Evolutionary conservation across 2,329 filamentous ascomycete genomes (phyloP).

Genomic region (Leptographium lundbergii): DNA sequence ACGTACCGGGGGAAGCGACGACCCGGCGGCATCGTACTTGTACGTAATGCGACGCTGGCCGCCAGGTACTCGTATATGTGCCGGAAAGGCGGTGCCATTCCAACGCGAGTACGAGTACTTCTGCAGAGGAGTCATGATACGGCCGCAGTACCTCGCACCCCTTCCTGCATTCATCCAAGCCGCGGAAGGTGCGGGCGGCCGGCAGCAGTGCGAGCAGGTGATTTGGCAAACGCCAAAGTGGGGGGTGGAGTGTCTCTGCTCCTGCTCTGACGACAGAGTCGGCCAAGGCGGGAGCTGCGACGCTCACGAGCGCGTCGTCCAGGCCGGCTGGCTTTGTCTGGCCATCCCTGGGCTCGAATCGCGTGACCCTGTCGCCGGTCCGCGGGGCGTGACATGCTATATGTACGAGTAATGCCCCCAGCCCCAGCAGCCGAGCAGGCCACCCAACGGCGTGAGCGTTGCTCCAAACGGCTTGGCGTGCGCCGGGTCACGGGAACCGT

Average conservation of each 20-base stretch:
- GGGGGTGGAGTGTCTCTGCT: neutral
- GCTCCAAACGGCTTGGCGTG: conserved; percentile 6
- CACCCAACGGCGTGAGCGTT: neutral
- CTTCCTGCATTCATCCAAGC: too few species aligned
- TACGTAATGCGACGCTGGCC: too few species aligned
- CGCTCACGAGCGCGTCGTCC: neutral
- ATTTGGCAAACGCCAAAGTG: neutral
- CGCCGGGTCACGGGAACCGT: conserved; percentile 9
- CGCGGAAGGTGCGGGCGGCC: neutral
- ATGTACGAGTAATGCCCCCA: neutral
- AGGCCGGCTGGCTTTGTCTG: neutral
- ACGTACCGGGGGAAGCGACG: neutral
- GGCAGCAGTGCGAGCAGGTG: neutral
- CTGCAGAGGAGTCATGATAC: too few species aligned
- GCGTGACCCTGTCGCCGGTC: conserved; percentile 1
- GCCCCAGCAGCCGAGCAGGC: neutral
- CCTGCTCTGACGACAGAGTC: neutral
- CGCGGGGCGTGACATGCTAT: neutral
- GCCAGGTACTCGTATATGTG: too few species aligned
- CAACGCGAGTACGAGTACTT: too few species aligned
- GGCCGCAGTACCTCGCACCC: too few species aligned
- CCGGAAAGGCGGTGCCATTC: too few species aligned
- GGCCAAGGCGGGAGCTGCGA: too few species aligned
- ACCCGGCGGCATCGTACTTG: neutral
- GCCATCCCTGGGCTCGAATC: conserved; percentile 2